Conservation (phyloP, 2,329 filamentous ascomycete genomes). For the Cercospora sp. region DNA sequence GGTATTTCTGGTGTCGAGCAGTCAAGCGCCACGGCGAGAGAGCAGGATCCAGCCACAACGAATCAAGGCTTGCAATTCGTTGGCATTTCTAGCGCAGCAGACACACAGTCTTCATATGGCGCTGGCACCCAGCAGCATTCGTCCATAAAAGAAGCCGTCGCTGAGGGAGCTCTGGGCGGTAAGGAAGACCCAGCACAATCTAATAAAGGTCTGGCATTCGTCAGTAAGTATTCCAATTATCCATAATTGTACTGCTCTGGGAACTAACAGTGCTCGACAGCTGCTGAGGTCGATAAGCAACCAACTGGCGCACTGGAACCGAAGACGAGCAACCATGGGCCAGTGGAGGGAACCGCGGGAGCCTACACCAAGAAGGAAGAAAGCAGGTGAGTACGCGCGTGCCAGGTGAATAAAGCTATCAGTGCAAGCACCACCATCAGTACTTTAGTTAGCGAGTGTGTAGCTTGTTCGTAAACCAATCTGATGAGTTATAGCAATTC, state of each 20-base stretch:
- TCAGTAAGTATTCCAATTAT: not conserved
- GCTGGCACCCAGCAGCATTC: not conserved
- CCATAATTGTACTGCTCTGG: not conserved
- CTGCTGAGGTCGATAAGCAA: not conserved
- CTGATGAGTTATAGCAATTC: constrained; percentile 4
- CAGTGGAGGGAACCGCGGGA: not conserved
- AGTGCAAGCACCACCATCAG: not conserved
- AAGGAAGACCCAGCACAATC: constrained; percentile 9
- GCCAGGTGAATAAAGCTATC: not conserved
- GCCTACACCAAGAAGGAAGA: constrained; percentile 8
- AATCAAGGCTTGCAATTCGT: constrained; percentile 10
- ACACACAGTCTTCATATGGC: not conserved
- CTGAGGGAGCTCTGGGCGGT: not conserved
- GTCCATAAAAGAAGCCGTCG: constrained; percentile 6
- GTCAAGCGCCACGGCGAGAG: not conserved
- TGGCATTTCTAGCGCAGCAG: not conserved
- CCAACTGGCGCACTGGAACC: not conserved
- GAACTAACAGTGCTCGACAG: not conserved
- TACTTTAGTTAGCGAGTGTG: not conserved
- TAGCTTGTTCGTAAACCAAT: not conserved
- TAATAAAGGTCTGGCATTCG: constrained; percentile 4
- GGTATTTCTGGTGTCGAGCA: not conserved
- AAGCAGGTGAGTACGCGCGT: not conserved
- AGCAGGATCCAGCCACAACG: constrained; percentile 1
- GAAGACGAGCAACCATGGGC: constrained; percentile 8